phyloP scores from a whole-genome alignment of 805 yeast species.

The Suhomyces sp. region DNA sequence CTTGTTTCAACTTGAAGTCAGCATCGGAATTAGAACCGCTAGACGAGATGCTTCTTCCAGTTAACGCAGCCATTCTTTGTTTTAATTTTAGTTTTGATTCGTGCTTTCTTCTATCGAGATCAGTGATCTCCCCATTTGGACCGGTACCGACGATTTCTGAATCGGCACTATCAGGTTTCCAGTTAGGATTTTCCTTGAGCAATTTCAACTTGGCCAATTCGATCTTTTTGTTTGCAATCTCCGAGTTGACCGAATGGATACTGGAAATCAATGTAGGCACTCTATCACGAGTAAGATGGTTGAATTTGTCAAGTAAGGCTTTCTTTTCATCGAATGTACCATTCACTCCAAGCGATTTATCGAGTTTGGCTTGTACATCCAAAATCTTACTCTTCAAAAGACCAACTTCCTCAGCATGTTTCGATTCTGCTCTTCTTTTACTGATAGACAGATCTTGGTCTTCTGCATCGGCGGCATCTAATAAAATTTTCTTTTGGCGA shows the following conservation, averaged over 20 bases:
- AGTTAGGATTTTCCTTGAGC: conserved; percentile 63
- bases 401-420: conserved; percentile 57
- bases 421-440: conserved; percentile 34
- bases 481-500: conserved; percentile 65
- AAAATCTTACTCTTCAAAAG: conserved; percentile 59
- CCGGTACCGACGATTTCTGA: conserved; percentile 71
- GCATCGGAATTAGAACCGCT: conserved; percentile 48
- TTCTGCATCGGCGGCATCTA: conserved; percentile 69
- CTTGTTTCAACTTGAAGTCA: conserved; percentile 52
- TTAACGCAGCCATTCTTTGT: conserved; percentile 89
- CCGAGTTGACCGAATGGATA: conserved; percentile 62
- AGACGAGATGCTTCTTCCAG: conserved; percentile 60
- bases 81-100: conserved; percentile 73
- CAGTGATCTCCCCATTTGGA: conserved; percentile 82
- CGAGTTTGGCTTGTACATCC: conserved; percentile 35
- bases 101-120: conserved; percentile 75
- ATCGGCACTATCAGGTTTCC: conserved; percentile 38
- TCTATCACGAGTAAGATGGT: conserved; percentile 56
- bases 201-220: conserved; percentile 57
- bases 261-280: conserved; percentile 69
- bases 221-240: conserved; percentile 63
- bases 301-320: conserved; percentile 55
- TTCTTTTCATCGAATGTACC: conserved; percentile 45
- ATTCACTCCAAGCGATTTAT: conserved; percentile 14
- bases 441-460: conserved; percentile 44